These are phyloP conservation scores for Penicillium verrucosum DNA, from an alignment of 2,329 filamentous ascomycete species.

Conservation along the genomic window DNA sequence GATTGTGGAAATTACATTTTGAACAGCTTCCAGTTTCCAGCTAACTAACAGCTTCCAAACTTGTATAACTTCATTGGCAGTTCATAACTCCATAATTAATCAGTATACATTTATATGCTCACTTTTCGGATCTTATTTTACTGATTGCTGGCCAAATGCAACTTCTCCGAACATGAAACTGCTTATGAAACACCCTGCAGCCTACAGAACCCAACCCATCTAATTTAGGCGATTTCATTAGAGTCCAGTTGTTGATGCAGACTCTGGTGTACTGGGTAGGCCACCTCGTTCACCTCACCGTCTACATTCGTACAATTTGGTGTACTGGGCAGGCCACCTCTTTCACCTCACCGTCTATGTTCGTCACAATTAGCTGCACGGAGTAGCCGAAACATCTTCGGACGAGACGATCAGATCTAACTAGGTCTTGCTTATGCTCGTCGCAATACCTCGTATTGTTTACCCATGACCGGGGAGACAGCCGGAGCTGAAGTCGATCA, in stretches of 20 bases:
- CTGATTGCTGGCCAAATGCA: background rate
- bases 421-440: background rate
- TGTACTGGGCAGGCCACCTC: slow-evolving; percentile 1
- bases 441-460: background rate
- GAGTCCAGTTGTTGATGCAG: background rate
- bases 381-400: slow-evolving; percentile 9
- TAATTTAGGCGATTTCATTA: background rate
- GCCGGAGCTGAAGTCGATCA: background rate
- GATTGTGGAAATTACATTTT: background rate
- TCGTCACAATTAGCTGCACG: background rate
- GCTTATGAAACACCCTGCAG: slow-evolving; percentile 3
- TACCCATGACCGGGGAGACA: background rate
- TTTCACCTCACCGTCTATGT: background rate
- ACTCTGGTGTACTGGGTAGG: background rate
- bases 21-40: background rate
- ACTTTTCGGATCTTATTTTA: background rate
- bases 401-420: background rate
- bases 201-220: background rate
- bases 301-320: background rate
- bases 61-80: background rate
- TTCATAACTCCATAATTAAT: background rate
- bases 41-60: too few species aligned
- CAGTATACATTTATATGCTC: background rate
- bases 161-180: slow-evolving; percentile 1
- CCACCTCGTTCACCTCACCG: background rate